Evolutionary conservation across 2,329 filamentous ascomycete genomes (phyloP).

Genomic region (Beauveria pseudobassiana): DNA sequence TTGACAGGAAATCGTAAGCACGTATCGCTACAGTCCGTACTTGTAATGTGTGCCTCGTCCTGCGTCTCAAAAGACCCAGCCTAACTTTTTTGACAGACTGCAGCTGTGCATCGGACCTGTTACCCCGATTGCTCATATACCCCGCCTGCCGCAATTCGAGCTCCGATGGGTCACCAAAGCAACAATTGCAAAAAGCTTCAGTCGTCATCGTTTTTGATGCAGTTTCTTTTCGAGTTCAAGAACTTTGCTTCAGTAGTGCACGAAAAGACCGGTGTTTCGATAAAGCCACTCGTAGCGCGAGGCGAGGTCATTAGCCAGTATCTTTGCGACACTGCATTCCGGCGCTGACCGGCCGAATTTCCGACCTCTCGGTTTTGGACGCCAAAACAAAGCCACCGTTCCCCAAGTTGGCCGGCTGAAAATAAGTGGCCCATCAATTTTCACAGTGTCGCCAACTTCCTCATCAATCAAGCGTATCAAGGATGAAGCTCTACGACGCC

Average conservation of each 20-base stretch:
- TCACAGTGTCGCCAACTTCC: neutral
- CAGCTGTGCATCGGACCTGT: neutral
- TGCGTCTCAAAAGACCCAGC: neutral
- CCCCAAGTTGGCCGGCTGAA: neutral
- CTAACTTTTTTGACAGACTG: neutral
- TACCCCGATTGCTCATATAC: neutral
- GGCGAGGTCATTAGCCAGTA: neutral
- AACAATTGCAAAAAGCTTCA: neutral
- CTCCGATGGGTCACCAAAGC: neutral
- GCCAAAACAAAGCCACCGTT: neutral
- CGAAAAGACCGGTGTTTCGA: too few species aligned
- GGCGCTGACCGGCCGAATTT: neutral
- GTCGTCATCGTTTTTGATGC: neutral
- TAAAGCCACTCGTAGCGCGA: too few species aligned
- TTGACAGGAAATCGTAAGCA: neutral
- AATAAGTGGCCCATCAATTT: neutral
- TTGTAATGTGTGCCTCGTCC: neutral
- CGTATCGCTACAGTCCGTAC: neutral
- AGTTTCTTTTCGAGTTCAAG: neutral
- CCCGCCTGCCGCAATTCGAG: neutral
- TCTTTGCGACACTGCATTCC: neutral
- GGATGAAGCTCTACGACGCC: constrained; percentile 53
- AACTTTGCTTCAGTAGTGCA: neutral
- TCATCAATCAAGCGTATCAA: neutral
- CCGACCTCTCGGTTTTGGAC: neutral